A percentile compares a stretch with the other conserved stretches of the same genome.
These are phyloP conservation scores for Cystobasidium sp. DNA, from an alignment of 1,284 basidiomycete species.

Conservation along the genomic window DNA sequence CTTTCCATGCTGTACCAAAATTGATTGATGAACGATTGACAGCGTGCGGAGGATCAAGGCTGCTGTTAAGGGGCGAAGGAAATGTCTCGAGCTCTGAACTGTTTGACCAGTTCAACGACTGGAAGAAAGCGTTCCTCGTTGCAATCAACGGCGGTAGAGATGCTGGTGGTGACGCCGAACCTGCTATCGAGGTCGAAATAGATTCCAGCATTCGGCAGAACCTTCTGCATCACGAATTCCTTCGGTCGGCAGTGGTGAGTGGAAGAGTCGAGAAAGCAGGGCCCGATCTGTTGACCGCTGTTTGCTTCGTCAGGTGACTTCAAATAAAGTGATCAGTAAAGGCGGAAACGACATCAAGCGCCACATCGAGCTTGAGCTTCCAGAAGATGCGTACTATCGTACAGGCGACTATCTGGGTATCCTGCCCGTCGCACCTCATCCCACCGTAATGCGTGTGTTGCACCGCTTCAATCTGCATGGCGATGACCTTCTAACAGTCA, in stretches of 20 bases:
- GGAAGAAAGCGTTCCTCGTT: constrained; percentile 1
- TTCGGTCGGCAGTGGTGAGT: not conserved
- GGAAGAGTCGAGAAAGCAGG: too few relatives aligned
- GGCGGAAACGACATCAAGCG: constrained; percentile 10
- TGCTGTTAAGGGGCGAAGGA: not conserved
- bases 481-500: not conserved
- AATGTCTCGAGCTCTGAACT: constrained; percentile 1
- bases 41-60: not conserved
- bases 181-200: not conserved
- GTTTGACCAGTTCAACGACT: constrained; percentile 6
- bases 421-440: not conserved
- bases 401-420: constrained; percentile 10
- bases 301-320: not conserved
- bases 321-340: not conserved
- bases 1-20: constrained; percentile 2
- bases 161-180: not conserved
- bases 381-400: not conserved
- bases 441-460: not conserved
- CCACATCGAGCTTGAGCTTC: not conserved
- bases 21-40: not conserved
- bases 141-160: not conserved
- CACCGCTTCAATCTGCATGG: constrained; percentile 2
- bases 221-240: constrained; percentile 3
- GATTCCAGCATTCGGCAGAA: not conserved
- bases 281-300: too few relatives aligned